Percentiles rank a stretch among this genome's conserved stretches.
phyloP scores from a whole-genome alignment of 2,329 filamentous ascomycete genomes.

The Claviceps digitariae region DNA sequence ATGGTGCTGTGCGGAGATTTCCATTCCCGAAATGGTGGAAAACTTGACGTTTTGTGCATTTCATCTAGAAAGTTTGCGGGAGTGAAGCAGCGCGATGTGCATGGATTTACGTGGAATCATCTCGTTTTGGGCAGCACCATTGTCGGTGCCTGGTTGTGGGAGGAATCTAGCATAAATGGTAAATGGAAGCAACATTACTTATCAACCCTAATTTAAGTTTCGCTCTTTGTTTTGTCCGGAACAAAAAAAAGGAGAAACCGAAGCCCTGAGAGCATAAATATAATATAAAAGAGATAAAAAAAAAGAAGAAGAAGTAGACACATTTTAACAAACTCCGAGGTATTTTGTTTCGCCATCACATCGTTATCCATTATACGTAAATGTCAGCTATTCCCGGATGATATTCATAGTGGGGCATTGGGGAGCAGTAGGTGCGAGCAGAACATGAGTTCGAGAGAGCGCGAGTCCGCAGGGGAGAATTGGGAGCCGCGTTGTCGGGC shows the following conservation, averaged over 20 bases:
- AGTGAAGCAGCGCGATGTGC: too few species aligned
- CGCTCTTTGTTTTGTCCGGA: too few species aligned
- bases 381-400: background rate
- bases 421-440: slow-evolving; percentile 34
- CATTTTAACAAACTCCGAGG: slow-evolving; percentile 6
- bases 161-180: too few species aligned
- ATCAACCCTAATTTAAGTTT: too few species aligned
- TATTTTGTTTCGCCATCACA: slow-evolving; percentile 12
- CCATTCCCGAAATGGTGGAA: too few species aligned
- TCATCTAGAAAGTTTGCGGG: too few species aligned
- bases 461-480: slow-evolving; percentile 36
- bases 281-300: background rate
- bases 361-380: slow-evolving; percentile 17
- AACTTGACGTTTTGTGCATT: too few species aligned
- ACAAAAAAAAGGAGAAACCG: background rate
- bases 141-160: too few species aligned
- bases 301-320: background rate
- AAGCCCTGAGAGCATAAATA: background rate
- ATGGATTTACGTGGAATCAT: too few species aligned
- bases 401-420: slow-evolving; percentile 10
- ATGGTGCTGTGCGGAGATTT: too few species aligned
- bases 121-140: too few species aligned
- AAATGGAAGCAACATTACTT: too few species aligned
- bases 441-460: slow-evolving; percentile 37
- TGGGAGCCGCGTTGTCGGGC: slow-evolving; percentile 36